These are phyloP conservation scores for Candida pseudoglaebosa DNA, from an alignment of 805 yeast species.

Conservation along the genomic window DNA sequence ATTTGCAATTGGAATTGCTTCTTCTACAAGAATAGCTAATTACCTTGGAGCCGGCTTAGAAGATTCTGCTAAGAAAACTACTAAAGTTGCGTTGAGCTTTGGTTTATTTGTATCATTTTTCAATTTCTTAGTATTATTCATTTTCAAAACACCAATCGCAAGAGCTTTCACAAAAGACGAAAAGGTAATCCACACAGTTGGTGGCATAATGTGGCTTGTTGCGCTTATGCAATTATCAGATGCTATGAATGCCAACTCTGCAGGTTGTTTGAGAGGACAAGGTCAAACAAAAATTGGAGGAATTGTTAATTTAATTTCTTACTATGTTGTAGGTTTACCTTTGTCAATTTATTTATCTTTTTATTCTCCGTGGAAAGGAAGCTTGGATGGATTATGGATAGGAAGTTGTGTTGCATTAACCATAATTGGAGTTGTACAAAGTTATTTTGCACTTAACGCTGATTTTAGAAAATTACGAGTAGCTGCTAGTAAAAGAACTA, in stretches of 20 bases:
- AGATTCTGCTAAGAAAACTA: constrained; percentile 30
- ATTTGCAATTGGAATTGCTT: constrained; percentile 55
- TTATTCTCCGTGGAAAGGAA: constrained; percentile 39
- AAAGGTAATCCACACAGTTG: constrained; percentile 49
- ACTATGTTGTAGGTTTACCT: constrained; percentile 63
- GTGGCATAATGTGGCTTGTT: constrained; percentile 54
- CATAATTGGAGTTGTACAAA: constrained; percentile 45
- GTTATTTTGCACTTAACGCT: constrained; percentile 30
- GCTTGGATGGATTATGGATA: constrained; percentile 62
- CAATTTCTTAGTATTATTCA: constrained; percentile 27
- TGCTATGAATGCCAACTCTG: constrained; percentile 65
- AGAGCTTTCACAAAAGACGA: constrained; percentile 56
- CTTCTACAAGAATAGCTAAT: constrained; percentile 56
- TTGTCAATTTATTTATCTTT: constrained; percentile 53
- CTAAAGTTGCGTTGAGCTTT: constrained; percentile 33
- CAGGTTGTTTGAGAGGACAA: constrained; percentile 76
- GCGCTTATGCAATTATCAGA: constrained; percentile 71
- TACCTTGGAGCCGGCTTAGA: constrained; percentile 47
- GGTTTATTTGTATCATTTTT: constrained; percentile 32
- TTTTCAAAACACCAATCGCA: constrained; percentile 33
- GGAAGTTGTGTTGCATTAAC: constrained; percentile 54
- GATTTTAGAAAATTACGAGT: constrained; percentile 35
- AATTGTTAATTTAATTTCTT: constrained; percentile 50
- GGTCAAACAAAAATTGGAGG: constrained; percentile 69
- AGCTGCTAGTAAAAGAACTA: constrained; percentile 36